Evolutionary conservation across 1,284 basidiomycete species (phyloP).

Genomic region (Ceratobasidium sp.): DNA sequence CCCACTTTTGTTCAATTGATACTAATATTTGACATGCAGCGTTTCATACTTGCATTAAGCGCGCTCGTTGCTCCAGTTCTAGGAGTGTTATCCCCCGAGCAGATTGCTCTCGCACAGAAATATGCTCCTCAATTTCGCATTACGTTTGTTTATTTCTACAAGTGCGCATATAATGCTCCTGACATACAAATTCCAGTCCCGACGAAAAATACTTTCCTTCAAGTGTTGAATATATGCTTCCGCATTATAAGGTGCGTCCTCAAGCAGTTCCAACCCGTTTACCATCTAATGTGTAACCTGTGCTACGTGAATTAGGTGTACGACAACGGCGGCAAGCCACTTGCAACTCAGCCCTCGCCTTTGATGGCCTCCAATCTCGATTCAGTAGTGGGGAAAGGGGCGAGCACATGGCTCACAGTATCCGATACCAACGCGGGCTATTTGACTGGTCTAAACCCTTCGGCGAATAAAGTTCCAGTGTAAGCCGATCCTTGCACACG

Average conservation of each 20-base stretch:
- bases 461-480: constrained; percentile 32
- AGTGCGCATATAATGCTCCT: not conserved
- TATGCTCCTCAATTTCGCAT: constrained; percentile 39
- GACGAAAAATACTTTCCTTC: constrained; percentile 37
- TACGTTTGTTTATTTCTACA: constrained; percentile 7
- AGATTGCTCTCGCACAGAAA: constrained; percentile 30
- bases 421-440: constrained; percentile 25
- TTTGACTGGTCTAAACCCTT: constrained; percentile 24
- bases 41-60: not conserved
- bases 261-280: not conserved
- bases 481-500: not conserved
- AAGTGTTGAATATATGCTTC: constrained; percentile 35
- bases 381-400: constrained; percentile 12
- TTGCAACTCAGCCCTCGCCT: constrained; percentile 12
- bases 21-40: not conserved
- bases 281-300: too few species aligned
- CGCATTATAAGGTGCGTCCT: constrained; percentile 20
- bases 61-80: constrained; percentile 2
- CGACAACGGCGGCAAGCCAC: constrained; percentile 6
- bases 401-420: constrained; percentile 31
- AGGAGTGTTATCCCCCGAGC: constrained; percentile 13
- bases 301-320: too few species aligned
- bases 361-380: constrained; percentile 21
- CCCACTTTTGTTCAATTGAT: not conserved
- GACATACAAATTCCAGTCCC: constrained; percentile 2